These are phyloP conservation scores for Actinomortierella ambigua DNA, from an alignment of 371 early-diverging fungal species.

Conservation along the genomic window DNA sequence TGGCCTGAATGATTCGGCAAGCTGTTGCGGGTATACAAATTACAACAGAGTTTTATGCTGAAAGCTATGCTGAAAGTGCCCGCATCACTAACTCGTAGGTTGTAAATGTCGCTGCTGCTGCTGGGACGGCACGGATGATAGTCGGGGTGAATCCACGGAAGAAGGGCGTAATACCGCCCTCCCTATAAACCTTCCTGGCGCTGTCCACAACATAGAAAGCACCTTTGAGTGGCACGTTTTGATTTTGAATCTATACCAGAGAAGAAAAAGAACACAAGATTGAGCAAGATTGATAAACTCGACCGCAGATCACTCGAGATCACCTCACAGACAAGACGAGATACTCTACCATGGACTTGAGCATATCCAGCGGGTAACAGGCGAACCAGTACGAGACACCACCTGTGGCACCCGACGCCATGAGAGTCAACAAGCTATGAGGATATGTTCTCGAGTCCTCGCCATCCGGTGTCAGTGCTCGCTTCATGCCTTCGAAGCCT, in stretches of 20 bases:
- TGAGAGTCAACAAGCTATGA: slow-evolving; percentile 55
- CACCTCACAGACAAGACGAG: not conserved
- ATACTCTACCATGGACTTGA: slow-evolving; percentile 74
- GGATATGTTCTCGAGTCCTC: slow-evolving; percentile 51
- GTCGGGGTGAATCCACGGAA: slow-evolving; percentile 71
- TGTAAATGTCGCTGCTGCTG: slow-evolving; percentile 80
- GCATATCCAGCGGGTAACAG: slow-evolving; percentile 86
- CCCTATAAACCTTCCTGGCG: slow-evolving; percentile 55
- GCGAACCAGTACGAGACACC: slow-evolving; percentile 82
- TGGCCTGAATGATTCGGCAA: too few species aligned
- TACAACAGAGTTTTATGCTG: slow-evolving; percentile 5
- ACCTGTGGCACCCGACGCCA: slow-evolving; percentile 77
- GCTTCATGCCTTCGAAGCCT: slow-evolving; percentile 78
- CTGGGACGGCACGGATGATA: slow-evolving; percentile 64
- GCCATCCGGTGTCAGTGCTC: slow-evolving; percentile 53
- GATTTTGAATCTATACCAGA: slow-evolving; percentile 58
- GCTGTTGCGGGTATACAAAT: too few species aligned
- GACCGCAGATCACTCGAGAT: not conserved
- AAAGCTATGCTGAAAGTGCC: slow-evolving; percentile 24
- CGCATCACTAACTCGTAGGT: slow-evolving; percentile 75
- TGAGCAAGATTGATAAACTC: not conserved
- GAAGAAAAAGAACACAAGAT: not conserved
- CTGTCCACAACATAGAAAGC: slow-evolving; percentile 58
- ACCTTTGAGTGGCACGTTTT: slow-evolving; percentile 62
- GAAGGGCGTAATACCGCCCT: slow-evolving; percentile 59